Percentiles rank a stretch among this genome's conserved stretches.
These are phyloP conservation scores for Boletus barrowsii DNA, from an alignment of 768 basidiomycete genomes.

Conservation along the genomic window DNA sequence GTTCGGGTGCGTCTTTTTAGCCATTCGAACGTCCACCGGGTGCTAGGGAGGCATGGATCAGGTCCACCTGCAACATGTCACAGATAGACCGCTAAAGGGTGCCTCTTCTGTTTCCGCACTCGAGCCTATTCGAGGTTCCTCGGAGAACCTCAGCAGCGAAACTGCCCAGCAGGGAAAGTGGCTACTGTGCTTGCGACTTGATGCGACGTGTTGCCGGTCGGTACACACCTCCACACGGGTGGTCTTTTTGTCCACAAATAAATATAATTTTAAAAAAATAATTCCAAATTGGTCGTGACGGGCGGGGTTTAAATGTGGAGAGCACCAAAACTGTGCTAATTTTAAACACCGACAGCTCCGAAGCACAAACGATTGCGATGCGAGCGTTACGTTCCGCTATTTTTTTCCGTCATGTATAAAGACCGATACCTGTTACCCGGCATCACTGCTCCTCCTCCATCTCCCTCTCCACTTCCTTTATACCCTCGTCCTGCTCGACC, in stretches of 20 bases:
- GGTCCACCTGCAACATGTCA: slow-evolving; percentile 8
- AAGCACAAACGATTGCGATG: slow-evolving; percentile 1
- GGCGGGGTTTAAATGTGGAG: slow-evolving; percentile 13
- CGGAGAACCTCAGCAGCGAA: neutral
- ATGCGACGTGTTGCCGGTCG: no score
- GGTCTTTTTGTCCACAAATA: neutral
- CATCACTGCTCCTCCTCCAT: neutral
- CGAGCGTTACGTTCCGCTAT: slow-evolving; percentile 18
- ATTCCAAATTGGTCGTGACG: slow-evolving; percentile 5
- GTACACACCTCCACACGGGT: slow-evolving; percentile 1
- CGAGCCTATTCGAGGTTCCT: neutral
- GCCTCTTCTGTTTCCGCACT: slow-evolving; percentile 2
- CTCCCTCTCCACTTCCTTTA: neutral
- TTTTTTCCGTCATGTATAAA: slow-evolving; percentile 18
- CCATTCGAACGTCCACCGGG: slow-evolving; percentile 23
- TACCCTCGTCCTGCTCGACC: neutral
- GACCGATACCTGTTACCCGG: slow-evolving; percentile 4
- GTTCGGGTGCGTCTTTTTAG: slow-evolving; percentile 28
- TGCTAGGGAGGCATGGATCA: slow-evolving; percentile 1
- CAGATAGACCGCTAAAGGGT: slow-evolving; percentile 4
- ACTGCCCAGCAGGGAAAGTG: neutral
- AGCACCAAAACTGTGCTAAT: neutral
- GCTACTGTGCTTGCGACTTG: neutral
- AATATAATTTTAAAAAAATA: no score
- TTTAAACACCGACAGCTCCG: slow-evolving; percentile 21